Evolutionary conservation across 169 alveolate genomes (phyloP).

Genomic region (Eimeria falciformis): DNA sequence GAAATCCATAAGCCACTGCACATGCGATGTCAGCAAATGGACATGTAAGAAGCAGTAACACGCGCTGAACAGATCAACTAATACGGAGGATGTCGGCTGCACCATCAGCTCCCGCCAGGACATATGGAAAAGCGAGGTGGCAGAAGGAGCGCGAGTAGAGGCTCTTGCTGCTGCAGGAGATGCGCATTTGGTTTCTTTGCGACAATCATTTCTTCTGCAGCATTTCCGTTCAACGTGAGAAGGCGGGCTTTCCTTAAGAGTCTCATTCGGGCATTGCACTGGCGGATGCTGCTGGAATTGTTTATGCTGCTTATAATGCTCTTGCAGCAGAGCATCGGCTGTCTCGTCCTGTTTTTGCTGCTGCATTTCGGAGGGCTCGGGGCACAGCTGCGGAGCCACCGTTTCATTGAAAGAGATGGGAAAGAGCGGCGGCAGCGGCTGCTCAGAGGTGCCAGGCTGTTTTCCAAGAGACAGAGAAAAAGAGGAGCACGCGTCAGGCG

Average conservation of each 20-base stretch:
- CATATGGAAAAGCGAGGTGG: not conserved
- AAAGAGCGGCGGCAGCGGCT: slow-evolving; percentile 34
- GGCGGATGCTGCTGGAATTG: not conserved
- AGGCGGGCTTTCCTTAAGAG: too few relatives aligned
- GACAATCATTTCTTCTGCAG: not conserved
- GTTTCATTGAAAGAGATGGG: slow-evolving; percentile 39
- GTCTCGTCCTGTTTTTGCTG: slow-evolving; percentile 1
- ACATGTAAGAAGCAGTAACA: slow-evolving; percentile 70
- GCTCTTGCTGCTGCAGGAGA: not conserved
- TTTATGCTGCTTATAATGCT: not conserved
- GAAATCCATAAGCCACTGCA: slow-evolving; percentile 77
- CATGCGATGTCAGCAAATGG: slow-evolving; percentile 52
- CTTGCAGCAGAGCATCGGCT: slow-evolving; percentile 15
- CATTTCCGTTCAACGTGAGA: not conserved
- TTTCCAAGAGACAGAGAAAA: slow-evolving; percentile 2
- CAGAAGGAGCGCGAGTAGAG: not conserved
- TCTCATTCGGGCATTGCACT: not conserved
- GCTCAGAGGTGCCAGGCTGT: not conserved
- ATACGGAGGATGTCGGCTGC: slow-evolving; percentile 51
- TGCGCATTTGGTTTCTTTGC: not conserved
- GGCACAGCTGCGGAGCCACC: slow-evolving; percentile 37
- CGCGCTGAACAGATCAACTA: slow-evolving; percentile 67
- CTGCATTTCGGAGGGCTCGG: slow-evolving; percentile 29
- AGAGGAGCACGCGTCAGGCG: slow-evolving; percentile 50
- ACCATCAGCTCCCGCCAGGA: slow-evolving; percentile 42